These are phyloP conservation scores for Mimosa pudica DNA, from an alignment of 306 rosid species.

Conservation along the genomic window DNA sequence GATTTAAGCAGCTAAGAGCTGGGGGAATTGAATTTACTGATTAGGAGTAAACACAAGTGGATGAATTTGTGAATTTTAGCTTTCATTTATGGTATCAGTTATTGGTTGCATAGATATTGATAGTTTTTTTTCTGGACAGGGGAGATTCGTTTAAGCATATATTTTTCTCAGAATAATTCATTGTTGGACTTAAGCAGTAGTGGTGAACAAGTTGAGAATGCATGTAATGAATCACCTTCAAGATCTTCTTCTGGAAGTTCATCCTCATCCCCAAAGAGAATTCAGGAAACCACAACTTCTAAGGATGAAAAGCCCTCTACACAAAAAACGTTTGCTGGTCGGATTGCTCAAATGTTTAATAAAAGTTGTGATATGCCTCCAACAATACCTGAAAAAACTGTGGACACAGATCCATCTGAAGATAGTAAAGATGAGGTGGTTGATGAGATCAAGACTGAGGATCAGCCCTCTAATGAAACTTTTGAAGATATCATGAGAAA, in stretches of 20 bases:
- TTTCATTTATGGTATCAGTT: slow-evolving; percentile 4
- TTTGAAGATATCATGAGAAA: slow-evolving; percentile 74
- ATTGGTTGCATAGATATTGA: slow-evolving; percentile 7
- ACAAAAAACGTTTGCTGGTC: slow-evolving; percentile 67
- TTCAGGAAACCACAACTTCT: slow-evolving; percentile 47
- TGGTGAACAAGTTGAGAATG: slow-evolving; percentile 1
- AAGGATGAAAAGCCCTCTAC: slow-evolving; percentile 63
- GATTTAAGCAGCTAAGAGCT: slow-evolving; percentile 5
- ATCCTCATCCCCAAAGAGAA: slow-evolving; percentile 56
- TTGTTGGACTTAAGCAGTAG: slow-evolving; percentile 40
- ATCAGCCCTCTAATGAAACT: slow-evolving; percentile 50
- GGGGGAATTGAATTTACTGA: neutral
- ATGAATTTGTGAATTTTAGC: slow-evolving; percentile 3
- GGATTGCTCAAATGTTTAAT: slow-evolving; percentile 81
- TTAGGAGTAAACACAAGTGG: slow-evolving; percentile 6
- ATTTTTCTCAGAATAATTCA: slow-evolving; percentile 52
- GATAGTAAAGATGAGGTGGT: slow-evolving; percentile 45
- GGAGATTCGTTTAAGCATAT: slow-evolving; percentile 74
- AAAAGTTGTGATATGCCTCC: slow-evolving; percentile 60
- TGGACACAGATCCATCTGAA: slow-evolving; percentile 67
- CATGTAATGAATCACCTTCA: slow-evolving; percentile 16
- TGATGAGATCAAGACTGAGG: slow-evolving; percentile 56
- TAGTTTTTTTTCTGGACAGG: slow-evolving; percentile 50
- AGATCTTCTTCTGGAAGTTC: slow-evolving; percentile 36
- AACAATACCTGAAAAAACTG: slow-evolving; percentile 42